Percentiles rank a stretch among this genome's conserved stretches.
These are phyloP conservation scores for apple (Malus domestica) DNA, from an alignment of 306 rosid species.

Conservation along the genomic window ASM211411v1 NC_041794.1:4981501-4982000, in stretches of 20 bases:
- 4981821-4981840: too few species aligned
- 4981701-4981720: conserved; percentile 15
- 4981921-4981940: neutral
- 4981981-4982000: conserved; percentile 27
- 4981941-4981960: neutral
- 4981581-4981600: conserved; percentile 3
- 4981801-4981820: neutral
- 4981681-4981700: conserved; percentile 17
- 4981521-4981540: neutral
- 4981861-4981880: too few species aligned
- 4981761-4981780: conserved; percentile 22
- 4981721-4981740: conserved; percentile 11
- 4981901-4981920: neutral
- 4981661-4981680: conserved; percentile 19
- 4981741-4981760: conserved; percentile 15
- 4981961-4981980: neutral
- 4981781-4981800: conserved; percentile 18
- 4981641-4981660: conserved; percentile 24
- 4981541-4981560: conserved; percentile 21
- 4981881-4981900: neutral
- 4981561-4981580: conserved; percentile 19
- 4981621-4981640: conserved; percentile 30
- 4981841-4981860: too few species aligned
- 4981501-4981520: too few species aligned
- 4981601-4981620: conserved; percentile 19